Evolutionary conservation across 1,284 basidiomycete species (phyloP).

Genomic region (Tilletiopsis washingtonensis): DNA sequence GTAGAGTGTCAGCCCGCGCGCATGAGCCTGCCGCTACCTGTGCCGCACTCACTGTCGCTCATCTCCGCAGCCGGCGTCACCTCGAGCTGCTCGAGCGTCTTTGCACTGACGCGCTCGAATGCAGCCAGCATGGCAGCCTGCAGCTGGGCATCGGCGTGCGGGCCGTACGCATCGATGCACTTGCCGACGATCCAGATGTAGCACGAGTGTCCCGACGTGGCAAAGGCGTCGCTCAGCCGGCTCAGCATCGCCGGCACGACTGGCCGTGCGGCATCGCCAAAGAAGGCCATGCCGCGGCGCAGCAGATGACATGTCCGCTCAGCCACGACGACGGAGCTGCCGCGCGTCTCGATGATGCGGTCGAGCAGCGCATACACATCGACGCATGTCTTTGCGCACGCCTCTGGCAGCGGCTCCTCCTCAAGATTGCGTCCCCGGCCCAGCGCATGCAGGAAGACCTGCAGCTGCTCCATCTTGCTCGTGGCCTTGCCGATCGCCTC

Average conservation of each 20-base stretch:
- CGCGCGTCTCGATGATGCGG: conserved; percentile 68
- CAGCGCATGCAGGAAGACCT: conserved; percentile 28
- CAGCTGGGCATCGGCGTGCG: conserved; percentile 17
- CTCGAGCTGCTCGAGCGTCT: conserved; percentile 24
- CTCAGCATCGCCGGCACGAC: conserved; percentile 65
- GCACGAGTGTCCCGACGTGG: conserved; percentile 71
- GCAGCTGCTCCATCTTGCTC: conserved; percentile 54
- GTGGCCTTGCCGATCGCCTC: conserved; percentile 59
- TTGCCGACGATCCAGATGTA: conserved; percentile 94
- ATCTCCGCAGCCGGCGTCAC: conserved; percentile 20
- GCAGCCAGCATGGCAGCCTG: conserved; percentile 21
- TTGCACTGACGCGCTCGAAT: conserved; percentile 28
- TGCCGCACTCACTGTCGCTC: conserved; percentile 15
- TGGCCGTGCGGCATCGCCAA: conserved; percentile 61
- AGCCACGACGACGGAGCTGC: conserved; percentile 67
- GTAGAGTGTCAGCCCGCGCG: conserved; percentile 52
- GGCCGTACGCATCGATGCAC: conserved; percentile 48
- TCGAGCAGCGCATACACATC: conserved; percentile 82
- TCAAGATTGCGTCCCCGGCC: too few relatives aligned
- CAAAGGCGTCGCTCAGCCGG: conserved; percentile 70
- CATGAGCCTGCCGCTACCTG: conserved; percentile 62
- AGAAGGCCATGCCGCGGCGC: conserved; percentile 75
- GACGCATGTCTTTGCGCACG: conserved; percentile 67
- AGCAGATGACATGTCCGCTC: conserved; percentile 82
- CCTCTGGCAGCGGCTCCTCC: conserved; percentile 61